Percentiles rank a stretch among this genome's conserved stretches.
phyloP scores from a whole-genome alignment of 2,329 filamentous ascomycete genomes.

The Colletotrichum tamarilloi region DNA sequence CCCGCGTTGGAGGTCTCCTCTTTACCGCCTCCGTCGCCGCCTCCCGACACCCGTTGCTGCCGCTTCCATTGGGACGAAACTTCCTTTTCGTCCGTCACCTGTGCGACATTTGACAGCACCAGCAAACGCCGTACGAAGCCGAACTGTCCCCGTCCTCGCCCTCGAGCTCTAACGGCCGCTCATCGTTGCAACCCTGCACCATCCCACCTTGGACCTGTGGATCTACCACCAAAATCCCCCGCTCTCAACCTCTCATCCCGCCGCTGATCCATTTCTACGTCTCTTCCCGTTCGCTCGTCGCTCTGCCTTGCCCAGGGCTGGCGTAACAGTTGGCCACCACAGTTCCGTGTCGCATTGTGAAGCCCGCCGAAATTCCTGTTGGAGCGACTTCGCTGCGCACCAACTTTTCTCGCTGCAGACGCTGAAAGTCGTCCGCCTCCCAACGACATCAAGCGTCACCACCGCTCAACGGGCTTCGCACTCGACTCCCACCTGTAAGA shows the following conservation, averaged over 20 bases:
- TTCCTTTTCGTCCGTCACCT: conserved; percentile 2
- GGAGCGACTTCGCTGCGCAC: neutral
- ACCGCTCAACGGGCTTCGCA: neutral
- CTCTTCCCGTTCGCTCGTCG: conserved; percentile 4
- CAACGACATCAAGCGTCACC: conserved; percentile 2
- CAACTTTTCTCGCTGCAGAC: conserved; percentile 1
- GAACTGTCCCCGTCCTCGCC: conserved; percentile 4
- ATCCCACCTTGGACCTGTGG: conserved; percentile 34
- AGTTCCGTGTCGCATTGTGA: conserved; percentile 14
- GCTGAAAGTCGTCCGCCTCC: neutral
- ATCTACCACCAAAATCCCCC: conserved; percentile 34
- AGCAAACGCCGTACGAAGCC: conserved; percentile 28
- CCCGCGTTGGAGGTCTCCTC: neutral
- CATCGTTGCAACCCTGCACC: conserved; percentile 35
- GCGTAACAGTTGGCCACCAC: conserved; percentile 13
- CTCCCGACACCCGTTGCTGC: neutral
- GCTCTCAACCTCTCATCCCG: conserved; percentile 35
- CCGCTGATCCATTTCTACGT: conserved; percentile 26
- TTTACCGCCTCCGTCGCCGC: neutral
- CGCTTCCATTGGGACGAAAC: neutral
- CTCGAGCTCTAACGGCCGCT: conserved; percentile 21
- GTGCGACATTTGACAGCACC: conserved; percentile 8
- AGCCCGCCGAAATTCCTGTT: conserved; percentile 2
- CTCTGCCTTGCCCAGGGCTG: conserved; percentile 21
- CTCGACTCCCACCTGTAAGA: conserved; percentile 5